Base-by-base conservation (phyloP, 2,329 filamentous ascomycete genomes). In the Colletotrichum sp. region DNA sequence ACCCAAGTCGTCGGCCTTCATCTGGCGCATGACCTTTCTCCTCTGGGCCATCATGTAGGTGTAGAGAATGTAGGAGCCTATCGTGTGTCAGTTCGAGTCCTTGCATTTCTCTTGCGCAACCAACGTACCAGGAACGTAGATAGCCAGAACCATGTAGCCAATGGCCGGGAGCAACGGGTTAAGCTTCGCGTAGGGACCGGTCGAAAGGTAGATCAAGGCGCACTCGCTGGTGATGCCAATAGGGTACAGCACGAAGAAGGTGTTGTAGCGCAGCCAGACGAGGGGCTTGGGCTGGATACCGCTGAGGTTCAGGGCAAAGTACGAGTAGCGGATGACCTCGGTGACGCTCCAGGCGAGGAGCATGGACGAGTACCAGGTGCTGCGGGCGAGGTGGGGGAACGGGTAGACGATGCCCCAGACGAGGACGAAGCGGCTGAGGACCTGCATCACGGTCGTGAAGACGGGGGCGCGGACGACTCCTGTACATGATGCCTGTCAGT, bases 41-140 rank as follows among this genome's bases (percentile, higher is more conserved):
- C 96, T 90, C 90, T 99, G 97, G 77, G 90, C 89, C 89, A 99
- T 95, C 97, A 99, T 99, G 86, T 99, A 95, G 27, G 95, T 95
- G 83, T 97, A 99, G 74, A 99, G 86, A 72, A 98, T 90, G 81
- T 97, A 98, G 6, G 95, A 82, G 87, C 95, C 94, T 87, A 49
- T 6, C 19, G 3, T 13, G 2, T n/a, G 32, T 66, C 32, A 71
- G 55, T 52, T 22, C 39, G 4, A 49, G n/a, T 32, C 16, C 5
- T 30, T 72, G 27, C 59, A 27, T 25, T 30, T 8, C 36, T 16
- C 29, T 39, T 22, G 44, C 12, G 8, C 30, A 8, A 4, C 55
- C 32, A 71, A 89, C 92, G 83, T 87, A 94, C 95, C 94, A 61
- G 96, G 96, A 61, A 98, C 90, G 84, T 98, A 98, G 71, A 95